These are phyloP conservation scores for Solanum tarijense DNA, from an alignment of 257 asterid genomes.

Conservation along the genomic window DNA sequence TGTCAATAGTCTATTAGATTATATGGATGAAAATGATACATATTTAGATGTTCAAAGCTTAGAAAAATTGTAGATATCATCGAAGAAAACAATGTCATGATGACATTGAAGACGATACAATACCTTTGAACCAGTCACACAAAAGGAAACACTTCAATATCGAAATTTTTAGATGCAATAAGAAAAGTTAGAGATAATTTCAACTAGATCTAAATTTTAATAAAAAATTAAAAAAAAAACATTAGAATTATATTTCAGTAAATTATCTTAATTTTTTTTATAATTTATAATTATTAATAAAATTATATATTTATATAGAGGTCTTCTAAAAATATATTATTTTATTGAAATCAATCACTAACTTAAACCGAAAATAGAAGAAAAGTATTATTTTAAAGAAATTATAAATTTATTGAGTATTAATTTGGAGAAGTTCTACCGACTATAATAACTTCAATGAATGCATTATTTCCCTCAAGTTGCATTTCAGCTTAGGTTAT, in stretches of 20 bases:
- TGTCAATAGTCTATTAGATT: background rate
- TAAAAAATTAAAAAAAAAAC: too few relatives aligned
- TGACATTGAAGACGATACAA: background rate
- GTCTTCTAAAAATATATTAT: too few relatives aligned
- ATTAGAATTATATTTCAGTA: too few relatives aligned
- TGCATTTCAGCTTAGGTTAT: background rate
- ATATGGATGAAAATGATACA: background rate
- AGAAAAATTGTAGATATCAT: background rate
- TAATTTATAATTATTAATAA: too few relatives aligned
- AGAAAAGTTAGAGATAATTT: too few relatives aligned
- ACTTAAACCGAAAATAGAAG: background rate
- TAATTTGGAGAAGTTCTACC: background rate
- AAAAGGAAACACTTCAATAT: background rate
- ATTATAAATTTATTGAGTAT: background rate
- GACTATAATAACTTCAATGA: background rate
- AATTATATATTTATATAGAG: too few relatives aligned
- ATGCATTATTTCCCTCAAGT: background rate
- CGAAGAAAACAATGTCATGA: background rate
- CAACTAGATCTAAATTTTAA: background rate
- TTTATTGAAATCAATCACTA: background rate
- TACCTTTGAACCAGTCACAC: background rate
- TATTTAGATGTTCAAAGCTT: background rate
- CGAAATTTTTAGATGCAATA: background rate
- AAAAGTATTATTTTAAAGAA: too few relatives aligned
- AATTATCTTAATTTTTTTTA: too few relatives aligned